Percentiles rank a stretch among this genome's conserved stretches.
Conservation (phyloP, 768 basidiomycete genomes). For the Rubroboletus pulcherrimus region DNA sequence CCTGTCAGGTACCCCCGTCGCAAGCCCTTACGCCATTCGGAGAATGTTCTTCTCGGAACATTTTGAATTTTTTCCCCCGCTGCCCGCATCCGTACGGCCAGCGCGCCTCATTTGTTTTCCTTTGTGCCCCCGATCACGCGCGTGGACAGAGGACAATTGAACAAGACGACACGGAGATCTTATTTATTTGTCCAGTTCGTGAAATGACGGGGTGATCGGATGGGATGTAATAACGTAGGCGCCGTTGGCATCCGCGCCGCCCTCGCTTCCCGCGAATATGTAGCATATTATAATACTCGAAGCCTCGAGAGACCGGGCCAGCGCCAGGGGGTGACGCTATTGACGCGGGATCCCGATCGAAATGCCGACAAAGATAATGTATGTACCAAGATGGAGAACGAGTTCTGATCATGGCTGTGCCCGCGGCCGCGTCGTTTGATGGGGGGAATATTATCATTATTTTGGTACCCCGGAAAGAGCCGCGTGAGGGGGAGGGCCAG, state of each 20-base stretch:
- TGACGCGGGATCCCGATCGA: constrained; percentile 8
- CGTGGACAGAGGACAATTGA: constrained; percentile 1
- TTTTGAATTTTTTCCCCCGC: constrained; percentile 10
- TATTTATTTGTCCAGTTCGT: not conserved
- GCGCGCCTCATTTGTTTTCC: not conserved
- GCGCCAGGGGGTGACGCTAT: not conserved
- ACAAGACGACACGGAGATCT: constrained; percentile 1
- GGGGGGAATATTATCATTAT: not conserved
- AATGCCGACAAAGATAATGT: constrained; percentile 14
- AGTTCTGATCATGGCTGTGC: constrained; percentile 14
- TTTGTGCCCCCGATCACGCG: not conserved
- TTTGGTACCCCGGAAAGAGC: constrained; percentile 3
- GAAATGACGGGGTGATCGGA: not conserved
- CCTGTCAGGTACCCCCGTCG: constrained; percentile 9
- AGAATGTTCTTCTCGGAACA: constrained; percentile 2
- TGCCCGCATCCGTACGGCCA: not conserved
- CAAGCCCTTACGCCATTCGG: constrained; percentile 15
- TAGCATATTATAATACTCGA: not conserved
- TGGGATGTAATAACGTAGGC: not conserved
- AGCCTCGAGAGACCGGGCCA: not conserved
- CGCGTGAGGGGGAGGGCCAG: not conserved
- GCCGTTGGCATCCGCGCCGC: not conserved
- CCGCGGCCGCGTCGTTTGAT: not conserved
- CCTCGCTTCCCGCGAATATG: constrained; percentile 20
- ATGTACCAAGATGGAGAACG: constrained; percentile 3